Evolutionary conservation across 305 asterid genomes (phyloP), one percentile per base, ranked within the genome.

Genomic region (Fraxinus xanthoxyloides): DNA sequence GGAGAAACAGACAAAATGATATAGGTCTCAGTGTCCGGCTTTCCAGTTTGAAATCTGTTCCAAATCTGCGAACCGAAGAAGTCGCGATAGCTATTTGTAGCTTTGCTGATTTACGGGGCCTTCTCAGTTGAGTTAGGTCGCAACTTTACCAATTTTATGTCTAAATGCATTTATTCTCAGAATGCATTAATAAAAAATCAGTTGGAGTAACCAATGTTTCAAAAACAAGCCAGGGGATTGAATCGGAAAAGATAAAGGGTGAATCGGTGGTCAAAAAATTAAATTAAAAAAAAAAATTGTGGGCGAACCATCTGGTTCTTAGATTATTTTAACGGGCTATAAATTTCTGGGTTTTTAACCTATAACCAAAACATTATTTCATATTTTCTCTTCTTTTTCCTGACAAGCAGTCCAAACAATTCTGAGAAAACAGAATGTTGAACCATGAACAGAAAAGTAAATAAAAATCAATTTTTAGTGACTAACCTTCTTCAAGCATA

Each of bases 401-500:
- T 48, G 21, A 76, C 8, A 46, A 77, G 81, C 77, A 76, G 77
- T 67, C 79, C 80, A 83, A 35, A 46, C 78, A 80, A 76, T 65
- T 76, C 31, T 24, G 34, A 72, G 19, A 32, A 79, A 77, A 80
- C 67, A 84, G 59, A 17, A 67, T 24, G 80, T 69, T 36, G 38
- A 69, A 77, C 56, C 76, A 81, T 70, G 74, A 77, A 61, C 72
- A 76, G 43, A 72, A 67, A 54, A 54, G 26, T 59, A 78, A 73
- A 70, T 81, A 69, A 69, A 75, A 19, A 46, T 48, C 65, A 80
- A 80, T 67, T 65, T 81, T 48, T n/a, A 51, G 84, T 48, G 46
- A 85, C 92, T 48, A 56, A 92, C 96, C 96, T 91, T 94, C 90
- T 91, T 92, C 88, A 89, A 82, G 80, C 97, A 89, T 76, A 92